Conservation (phyloP, 2,329 filamentous ascomycete genomes). For the Neobulgaria alba region DNA sequence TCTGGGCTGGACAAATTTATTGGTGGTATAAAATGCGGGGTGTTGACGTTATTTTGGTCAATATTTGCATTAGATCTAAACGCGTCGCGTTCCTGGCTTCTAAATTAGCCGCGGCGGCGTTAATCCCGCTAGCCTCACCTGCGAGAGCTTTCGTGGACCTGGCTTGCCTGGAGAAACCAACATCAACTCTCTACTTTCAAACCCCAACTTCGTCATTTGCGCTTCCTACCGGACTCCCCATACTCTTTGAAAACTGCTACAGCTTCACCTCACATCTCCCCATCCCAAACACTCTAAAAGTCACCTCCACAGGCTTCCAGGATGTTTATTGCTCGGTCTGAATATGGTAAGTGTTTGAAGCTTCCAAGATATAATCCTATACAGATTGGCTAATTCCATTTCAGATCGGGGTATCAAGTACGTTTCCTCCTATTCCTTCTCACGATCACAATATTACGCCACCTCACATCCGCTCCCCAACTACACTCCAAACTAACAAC, state of each 20-base stretch:
- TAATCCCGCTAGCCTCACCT: neutral
- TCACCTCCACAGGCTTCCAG: slow-evolving; percentile 38
- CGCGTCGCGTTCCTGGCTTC: no score
- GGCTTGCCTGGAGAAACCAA: slow-evolving; percentile 8
- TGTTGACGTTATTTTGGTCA: no score
- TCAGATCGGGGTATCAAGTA: slow-evolving; percentile 97
- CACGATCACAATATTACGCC: no score
- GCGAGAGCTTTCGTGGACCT: slow-evolving; percentile 6
- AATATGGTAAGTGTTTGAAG: slow-evolving; percentile 72
- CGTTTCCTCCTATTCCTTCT: slow-evolving; percentile 35
- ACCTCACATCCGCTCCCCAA: no score
- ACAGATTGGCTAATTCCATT: slow-evolving; percentile 31
- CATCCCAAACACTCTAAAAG: neutral
- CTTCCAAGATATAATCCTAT: slow-evolving; percentile 15
- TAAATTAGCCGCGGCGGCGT: neutral
- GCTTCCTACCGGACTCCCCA: neutral
- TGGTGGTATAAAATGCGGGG: neutral
- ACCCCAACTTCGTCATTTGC: neutral
- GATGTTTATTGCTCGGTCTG: slow-evolving; percentile 99
- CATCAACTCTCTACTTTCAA: neutral
- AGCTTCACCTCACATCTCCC: neutral
- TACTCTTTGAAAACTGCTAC: neutral
- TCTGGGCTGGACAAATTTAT: slow-evolving; percentile 10
- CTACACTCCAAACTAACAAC: no score
- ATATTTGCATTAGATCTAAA: no score